These are phyloP conservation scores for Microglena sp. DNA, from an alignment of 139 green algal species.

Conservation along the genomic window DNA sequence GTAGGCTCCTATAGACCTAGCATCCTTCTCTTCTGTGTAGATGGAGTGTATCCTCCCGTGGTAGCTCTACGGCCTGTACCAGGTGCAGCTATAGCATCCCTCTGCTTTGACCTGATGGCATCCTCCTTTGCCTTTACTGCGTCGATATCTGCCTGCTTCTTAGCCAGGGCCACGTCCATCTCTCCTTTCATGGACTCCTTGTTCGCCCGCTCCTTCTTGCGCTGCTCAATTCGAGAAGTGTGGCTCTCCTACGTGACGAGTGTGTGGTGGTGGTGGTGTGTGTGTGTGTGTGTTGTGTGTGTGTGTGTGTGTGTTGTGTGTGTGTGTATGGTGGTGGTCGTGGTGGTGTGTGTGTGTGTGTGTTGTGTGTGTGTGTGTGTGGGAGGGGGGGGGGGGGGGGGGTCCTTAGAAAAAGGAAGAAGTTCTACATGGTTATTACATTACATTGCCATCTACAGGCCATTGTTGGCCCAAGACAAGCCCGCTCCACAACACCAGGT, in stretches of 20 bases:
- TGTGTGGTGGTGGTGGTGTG: constrained; percentile 28
- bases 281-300: neutral
- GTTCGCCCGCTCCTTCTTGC: constrained; percentile 59
- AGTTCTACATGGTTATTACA: no score
- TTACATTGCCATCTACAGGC: no score
- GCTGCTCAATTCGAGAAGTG: constrained; percentile 64
- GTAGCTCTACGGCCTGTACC: constrained; percentile 26
- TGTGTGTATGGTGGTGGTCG: neutral
- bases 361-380: constrained; percentile 6
- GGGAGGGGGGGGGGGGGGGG: no score
- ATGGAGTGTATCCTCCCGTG: no score
- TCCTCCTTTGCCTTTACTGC: constrained; percentile 14
- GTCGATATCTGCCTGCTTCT: constrained; percentile 23
- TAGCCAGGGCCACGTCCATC: constrained; percentile 41
- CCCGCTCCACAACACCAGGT: no score
- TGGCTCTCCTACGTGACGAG: no score
- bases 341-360: constrained; percentile 7
- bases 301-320: neutral
- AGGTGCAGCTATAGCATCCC: constrained; percentile 60
- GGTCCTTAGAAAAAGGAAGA: neutral
- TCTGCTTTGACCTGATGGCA: constrained; percentile 31
- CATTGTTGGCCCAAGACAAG: no score
- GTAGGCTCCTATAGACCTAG: no score
- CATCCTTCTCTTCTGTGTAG: no score
- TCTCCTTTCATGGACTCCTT: constrained; percentile 73